Conservation (phyloP, 257 asterid genomes). For the Solanum appendiculatum region DNA sequence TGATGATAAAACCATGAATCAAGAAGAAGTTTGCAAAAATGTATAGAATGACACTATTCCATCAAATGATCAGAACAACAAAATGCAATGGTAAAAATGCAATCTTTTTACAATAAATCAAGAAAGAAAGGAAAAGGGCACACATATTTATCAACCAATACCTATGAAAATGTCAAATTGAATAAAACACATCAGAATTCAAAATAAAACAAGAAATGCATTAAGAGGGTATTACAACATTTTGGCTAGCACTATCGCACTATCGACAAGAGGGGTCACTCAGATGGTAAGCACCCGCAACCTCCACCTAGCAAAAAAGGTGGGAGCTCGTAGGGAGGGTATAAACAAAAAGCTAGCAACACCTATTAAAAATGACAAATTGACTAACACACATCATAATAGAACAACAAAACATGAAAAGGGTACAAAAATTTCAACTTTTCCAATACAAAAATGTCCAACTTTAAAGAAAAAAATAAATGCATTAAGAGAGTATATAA, state of each 20-base stretch:
- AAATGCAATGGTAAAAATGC: not conserved
- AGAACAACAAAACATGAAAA: not conserved
- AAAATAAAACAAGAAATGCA: not conserved
- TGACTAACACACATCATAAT: not conserved
- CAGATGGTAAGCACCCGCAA: not conserved
- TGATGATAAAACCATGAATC: not conserved
- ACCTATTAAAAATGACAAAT: not conserved
- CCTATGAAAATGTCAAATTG: not conserved
- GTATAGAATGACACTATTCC: not conserved
- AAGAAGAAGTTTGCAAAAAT: not conserved
- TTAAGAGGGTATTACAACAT: not conserved
- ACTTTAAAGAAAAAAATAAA: not conserved
- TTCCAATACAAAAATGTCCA: not conserved
- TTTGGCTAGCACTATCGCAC: not conserved
- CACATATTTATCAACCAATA: not conserved
- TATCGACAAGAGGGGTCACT: not conserved
- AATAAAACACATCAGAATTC: not conserved
- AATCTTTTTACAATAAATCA: not conserved
- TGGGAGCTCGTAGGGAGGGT: not conserved
- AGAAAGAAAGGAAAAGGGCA: not conserved
- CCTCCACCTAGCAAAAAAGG: not conserved
- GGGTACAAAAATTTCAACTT: not conserved
- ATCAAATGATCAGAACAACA: not conserved
- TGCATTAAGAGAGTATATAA: not conserved
- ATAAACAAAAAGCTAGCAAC: not conserved